Base-by-base conservation (phyloP, 2,329 filamentous ascomycete species). In the Colletotrichum falcatum region DNA sequence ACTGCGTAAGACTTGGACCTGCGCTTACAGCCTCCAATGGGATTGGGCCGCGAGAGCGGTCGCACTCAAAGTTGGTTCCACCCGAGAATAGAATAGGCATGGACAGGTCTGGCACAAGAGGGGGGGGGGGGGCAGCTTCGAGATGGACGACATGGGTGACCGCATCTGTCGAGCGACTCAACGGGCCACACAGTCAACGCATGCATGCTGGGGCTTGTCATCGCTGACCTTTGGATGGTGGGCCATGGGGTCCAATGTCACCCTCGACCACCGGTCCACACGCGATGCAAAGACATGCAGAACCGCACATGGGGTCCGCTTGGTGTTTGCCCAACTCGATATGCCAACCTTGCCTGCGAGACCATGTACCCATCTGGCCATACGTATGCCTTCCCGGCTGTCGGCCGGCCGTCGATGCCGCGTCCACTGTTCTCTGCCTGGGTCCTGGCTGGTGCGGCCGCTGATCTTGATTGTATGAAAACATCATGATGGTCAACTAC, bases 21-120 rank as follows among this genome's bases (percentile, higher is more conserved):
- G 84, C 83, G 84, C 84, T 85, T 84, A 83, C 77, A 81, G 77
- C 77, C 77, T 74, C 84, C 83, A 85, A 85, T 85, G 77, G 81
- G 77, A 75, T 74, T 74, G 77, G 77, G 73, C 74, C 73, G 73
- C 61, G 53, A 68, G 73, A 33, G 28, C 68, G 66, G 66, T 66
- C 72, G 70, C 66, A 70, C 60, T 65, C 61, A 33, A 30, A 59
- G 62, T 73, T 73, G 69, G 62, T 67, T 67, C 70, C 71, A 71
- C 71, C 63, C 68, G 54, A 72, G 70, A 65, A 73, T 72, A 72
- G 70, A 62, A 70, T 63, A 67, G 67, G 44, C 67, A 59, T 70
- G 37, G 68, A 67, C 30, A 62, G 58, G 53, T 56, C 61, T n/a
- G 54, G 49, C 23, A 54, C 42, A 51, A 37, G 61, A 66, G 51